Evolutionary conservation across 2,329 filamentous ascomycete species (phyloP), one percentile per base, ranked within the genome.

Genomic region (Colletotrichum navitas): DNA sequence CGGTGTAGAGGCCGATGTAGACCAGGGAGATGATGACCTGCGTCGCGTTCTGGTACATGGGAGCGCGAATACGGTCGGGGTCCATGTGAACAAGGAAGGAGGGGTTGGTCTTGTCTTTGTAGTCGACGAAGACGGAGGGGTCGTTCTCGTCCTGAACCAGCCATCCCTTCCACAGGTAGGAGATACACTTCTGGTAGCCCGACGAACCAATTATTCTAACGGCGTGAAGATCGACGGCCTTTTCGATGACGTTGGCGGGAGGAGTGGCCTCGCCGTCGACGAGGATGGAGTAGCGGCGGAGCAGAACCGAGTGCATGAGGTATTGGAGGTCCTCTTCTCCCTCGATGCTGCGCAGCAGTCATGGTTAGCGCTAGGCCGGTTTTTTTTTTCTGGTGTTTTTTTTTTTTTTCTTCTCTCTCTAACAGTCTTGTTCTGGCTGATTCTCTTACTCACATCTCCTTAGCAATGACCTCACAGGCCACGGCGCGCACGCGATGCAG

Each of bases 151-250:
- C 94, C 80, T 99, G 96, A n/a, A 97, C 91, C 11, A 98, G 86
- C 96, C 96, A 99, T 29, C 96, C 96, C 73, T 91, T 90, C 96
- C 96, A 99, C 11, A 99, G 90, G 78, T 97, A 94, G 73, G 88
- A 90, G 77, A 98, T 94, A 79, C 95, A 98, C 83, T 97, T 97
- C 75, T 98, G 96, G 80, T 98, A 99, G 34, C 96, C 95, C 0
- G 94, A 94, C 0, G 93, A 95, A 2, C 94, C 94, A 73, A 98
- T 98, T 59, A 99, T 91, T 18, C 89, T 87, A 56, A 98, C 85
- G 1, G 95, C 94, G 79, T 99, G 96, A 34, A 98, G 83, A 77
- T 99, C 96, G 45, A 98, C 94, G 0, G 96, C 94, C 77, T 94
- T 93, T 81, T 99, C 96, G 71, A 99, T 91, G 29, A 94, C 96